These are phyloP conservation scores for Mortierella alpina DNA, from an alignment of 192 early-diverging fungal genomes.

Conservation along the genomic window DNA sequence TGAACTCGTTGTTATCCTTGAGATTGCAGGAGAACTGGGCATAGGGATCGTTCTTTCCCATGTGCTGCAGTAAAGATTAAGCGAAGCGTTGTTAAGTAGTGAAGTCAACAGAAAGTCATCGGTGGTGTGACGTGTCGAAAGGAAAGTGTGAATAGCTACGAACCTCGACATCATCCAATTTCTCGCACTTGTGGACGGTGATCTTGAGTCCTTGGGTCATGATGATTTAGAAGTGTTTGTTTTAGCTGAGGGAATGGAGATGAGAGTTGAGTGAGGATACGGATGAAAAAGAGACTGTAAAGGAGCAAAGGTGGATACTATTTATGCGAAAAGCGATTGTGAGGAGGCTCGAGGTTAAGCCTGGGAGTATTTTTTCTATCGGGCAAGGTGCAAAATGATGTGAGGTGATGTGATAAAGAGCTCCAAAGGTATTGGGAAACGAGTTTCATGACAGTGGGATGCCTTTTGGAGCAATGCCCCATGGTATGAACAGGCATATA, in stretches of 20 bases:
- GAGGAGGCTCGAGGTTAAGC: too few relatives aligned
- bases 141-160: not conserved
- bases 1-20: conserved; percentile 31
- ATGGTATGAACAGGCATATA: too few relatives aligned
- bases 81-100: too few relatives aligned
- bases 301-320: not conserved
- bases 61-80: conserved; percentile 3
- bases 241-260: not conserved
- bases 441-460: too few relatives aligned
- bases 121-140: too few relatives aligned
- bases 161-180: conserved; percentile 53
- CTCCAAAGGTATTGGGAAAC: too few relatives aligned
- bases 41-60: conserved; percentile 60
- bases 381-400: too few relatives aligned
- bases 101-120: too few relatives aligned
- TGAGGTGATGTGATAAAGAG: too few relatives aligned
- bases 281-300: not conserved
- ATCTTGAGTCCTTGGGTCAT: conserved; percentile 41
- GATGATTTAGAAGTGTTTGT: conserved; percentile 17
- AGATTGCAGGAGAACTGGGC: conserved; percentile 42
- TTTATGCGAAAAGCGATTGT: conserved; percentile 10
- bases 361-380: too few relatives aligned
- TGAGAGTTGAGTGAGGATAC: not conserved
- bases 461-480: too few relatives aligned
- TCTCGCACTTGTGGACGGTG: conserved; percentile 21